A percentile compares a stretch with the other conserved stretches of the same genome.
phyloP scores from a whole-genome alignment of 805 yeast species.

The Saturnispora halmiae region DNA sequence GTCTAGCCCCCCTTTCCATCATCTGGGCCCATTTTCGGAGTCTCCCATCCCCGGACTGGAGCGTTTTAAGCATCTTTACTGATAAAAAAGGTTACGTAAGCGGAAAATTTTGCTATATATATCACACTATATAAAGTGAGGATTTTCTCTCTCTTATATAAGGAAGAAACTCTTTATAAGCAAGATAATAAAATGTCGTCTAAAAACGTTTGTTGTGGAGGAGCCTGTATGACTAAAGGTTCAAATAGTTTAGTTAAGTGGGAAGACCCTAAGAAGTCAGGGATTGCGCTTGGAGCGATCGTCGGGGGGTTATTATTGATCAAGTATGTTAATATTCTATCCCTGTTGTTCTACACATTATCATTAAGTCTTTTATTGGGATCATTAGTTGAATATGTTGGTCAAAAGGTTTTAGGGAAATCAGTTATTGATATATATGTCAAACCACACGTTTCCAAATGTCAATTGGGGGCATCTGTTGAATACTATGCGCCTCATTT shows the following conservation, averaged over 20 bases:
- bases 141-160: background rate
- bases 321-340: constrained; percentile 55
- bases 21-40: background rate
- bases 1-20: constrained; percentile 22
- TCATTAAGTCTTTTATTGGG: constrained; percentile 49
- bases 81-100: background rate
- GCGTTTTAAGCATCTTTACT: too few species aligned
- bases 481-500: constrained; percentile 29
- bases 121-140: too few species aligned
- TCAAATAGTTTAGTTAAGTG: constrained; percentile 47
- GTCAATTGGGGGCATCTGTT: constrained; percentile 25
- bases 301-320: constrained; percentile 45
- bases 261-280: constrained; percentile 70
- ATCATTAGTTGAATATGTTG: constrained; percentile 68
- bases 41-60: too few species aligned
- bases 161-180: too few species aligned
- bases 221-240: constrained; percentile 24
- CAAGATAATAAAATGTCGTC: constrained; percentile 9
- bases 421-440: constrained; percentile 75
- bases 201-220: constrained; percentile 24
- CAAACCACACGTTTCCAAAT: constrained; percentile 48
- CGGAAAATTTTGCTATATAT: background rate
- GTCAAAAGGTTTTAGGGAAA: constrained; percentile 63
- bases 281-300: constrained; percentile 61
- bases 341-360: constrained; percentile 50